A percentile compares a stretch with the other conserved stretches of the same genome.
Conservation (phyloP, 2,329 filamentous ascomycete species). For the Fusarium fracticaudum region DNA sequence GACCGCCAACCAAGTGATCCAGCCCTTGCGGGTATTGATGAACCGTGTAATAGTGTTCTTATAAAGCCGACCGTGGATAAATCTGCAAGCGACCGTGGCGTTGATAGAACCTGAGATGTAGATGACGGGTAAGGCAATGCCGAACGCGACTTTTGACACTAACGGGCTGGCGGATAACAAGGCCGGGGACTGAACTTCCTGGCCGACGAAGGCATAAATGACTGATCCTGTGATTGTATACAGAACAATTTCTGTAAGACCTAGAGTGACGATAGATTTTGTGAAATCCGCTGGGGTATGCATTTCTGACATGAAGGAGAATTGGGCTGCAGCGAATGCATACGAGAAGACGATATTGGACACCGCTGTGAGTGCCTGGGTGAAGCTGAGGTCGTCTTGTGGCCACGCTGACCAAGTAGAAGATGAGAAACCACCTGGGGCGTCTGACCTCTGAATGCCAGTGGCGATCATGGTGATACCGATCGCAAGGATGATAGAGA, state of each 20-base stretch:
- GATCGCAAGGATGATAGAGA: constrained; percentile 70
- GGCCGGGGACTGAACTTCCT: constrained; percentile 70
- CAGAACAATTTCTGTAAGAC: constrained; percentile 68
- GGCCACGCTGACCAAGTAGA: constrained; percentile 58
- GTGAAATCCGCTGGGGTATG: constrained; percentile 57
- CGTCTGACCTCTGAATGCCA: constrained; percentile 55
- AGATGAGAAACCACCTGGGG: constrained; percentile 43
- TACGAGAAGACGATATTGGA: constrained; percentile 78
- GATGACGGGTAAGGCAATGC: constrained; percentile 76
- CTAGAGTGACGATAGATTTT: constrained; percentile 68
- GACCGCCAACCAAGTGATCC: constrained; percentile 67
- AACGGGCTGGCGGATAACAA: constrained; percentile 69
- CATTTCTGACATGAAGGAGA: constrained; percentile 64
- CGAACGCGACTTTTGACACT: constrained; percentile 74
- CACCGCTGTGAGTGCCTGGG: constrained; percentile 67
- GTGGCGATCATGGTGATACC: constrained; percentile 73
- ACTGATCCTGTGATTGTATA: constrained; percentile 74
- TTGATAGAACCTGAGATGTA: constrained; percentile 79
- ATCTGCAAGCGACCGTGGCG: constrained; percentile 57
- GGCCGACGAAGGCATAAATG: constrained; percentile 76
- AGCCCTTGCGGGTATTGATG: constrained; percentile 59
- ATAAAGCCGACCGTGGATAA: constrained; percentile 56
- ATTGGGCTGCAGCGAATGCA: constrained; percentile 61
- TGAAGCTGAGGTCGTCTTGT: constrained; percentile 56
- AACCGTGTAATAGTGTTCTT: constrained; percentile 53